Evolutionary conservation across 1,139 yeast genomes (phyloP), one percentile per base, ranked within the genome.

Genomic region (Sugiyamaella pinicola): DNA sequence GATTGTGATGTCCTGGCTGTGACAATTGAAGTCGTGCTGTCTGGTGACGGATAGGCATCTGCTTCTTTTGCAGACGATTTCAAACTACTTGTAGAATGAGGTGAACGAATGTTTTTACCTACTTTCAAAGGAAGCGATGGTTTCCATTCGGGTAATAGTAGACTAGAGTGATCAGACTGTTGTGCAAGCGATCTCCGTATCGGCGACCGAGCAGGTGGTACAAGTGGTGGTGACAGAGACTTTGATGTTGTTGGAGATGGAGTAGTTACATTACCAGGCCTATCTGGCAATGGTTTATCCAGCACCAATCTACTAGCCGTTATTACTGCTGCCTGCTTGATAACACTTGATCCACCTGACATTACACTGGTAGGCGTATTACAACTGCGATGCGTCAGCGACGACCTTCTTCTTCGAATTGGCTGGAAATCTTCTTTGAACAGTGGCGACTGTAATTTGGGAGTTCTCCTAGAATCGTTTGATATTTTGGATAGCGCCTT

Each of bases 1-100:
- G 49, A 31, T 24, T 49, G 58, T 4, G 57, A 49, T 6, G 55
- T 55, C 34, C 49, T 49, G 22, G 59, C 57, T 5, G 58, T 55
- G 12, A 46, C 28, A 29, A 47, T 28, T 6, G 57, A 43, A 19
- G 37, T 52, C 15, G 47, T 48, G 44, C 45, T 47, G 40, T 40
- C 50, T 24, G 49, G 46, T 31, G 56, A 47, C 21, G 51, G 44
- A 15, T 29, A 17, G 9, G 15, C 7, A 26, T 39, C 29, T 31
- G 51, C 12, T 26, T 26, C 22, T 29, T 19, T 21, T 19, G 49
- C 26, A 8, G 47, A 42, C 4, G 47, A 29, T 22, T 26, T 31
- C 4, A 33, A 28, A 4, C 45, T 24, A 7, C 13, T 21, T 1
- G 48, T 5, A 12, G 35, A 18, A 21, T 18, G 33, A 12, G 44